Base-by-base conservation (phyloP, 1,139 yeast genomes). In the Geotrichum bryndzae region DNA sequence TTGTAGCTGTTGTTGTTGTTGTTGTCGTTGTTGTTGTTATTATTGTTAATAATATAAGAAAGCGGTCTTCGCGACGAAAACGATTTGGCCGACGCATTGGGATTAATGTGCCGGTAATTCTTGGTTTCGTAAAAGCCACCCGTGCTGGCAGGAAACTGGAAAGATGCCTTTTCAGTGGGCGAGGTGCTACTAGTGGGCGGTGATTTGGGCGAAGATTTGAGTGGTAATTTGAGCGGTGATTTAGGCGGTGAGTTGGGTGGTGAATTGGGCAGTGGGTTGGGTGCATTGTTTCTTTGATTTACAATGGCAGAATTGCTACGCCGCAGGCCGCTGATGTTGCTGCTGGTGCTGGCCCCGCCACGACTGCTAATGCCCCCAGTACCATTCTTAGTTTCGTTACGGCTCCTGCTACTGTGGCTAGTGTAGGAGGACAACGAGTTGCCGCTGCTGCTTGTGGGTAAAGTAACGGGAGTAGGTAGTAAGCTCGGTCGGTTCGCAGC, bases 21-120 rank as follows among this genome's bases (percentile, higher is more conserved):
- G 10, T 18, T 46, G 48, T 53, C 53, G 33, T 18, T 56, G 50
- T 4, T 50, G 38, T 11, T 29, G 29, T 53, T 54, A 23, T 13
- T 25, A 29, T 15, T 22, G 58, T 33, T 50, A 10, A n/a, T 45
- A 18, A 56, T 25, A 22, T 56, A 56, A 11, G 58, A 56, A n/a
- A 56, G 50, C 33, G 58, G 58, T n/a, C 58, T 45, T 35, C 54
- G 25, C 33, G 54, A 15, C 6, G 58, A 56, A n/a, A 56, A 56
- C 10, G 58, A 56, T 13, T 31, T 33, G 4, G 54, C 25, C 6
- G 58, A 56, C 2, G 58, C 22, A 18, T 56, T 33, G n/a, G 58
- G 58, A 18, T 56, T 56, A 4, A 56, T 31, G 13, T 53, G 58
- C 35, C 58, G 51, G 33, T 35, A 56, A 7, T 22, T 27, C 2